Base-by-base conservation (phyloP, 2,329 filamentous ascomycete species). In the Penicillium sp. region DNA sequence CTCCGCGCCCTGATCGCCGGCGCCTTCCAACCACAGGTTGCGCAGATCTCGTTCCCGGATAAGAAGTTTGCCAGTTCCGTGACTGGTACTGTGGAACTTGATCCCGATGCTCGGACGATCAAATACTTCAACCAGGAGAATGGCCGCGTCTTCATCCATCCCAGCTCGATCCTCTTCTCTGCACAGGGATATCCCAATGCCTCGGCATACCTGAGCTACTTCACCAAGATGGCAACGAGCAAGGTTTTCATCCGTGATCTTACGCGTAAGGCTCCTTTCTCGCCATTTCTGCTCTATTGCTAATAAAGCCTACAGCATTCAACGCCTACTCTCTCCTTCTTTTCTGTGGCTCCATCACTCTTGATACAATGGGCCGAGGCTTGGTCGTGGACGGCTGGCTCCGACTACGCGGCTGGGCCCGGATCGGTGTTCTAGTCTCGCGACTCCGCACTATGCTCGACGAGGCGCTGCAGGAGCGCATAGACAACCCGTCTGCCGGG, bases 371-470 rank as follows among this genome's bases (percentile, higher is more conserved):
- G 35, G 91, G 91, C 5, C 77, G 90, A 18, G 93, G 93, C 0
- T 72, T 98, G 14, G 74, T 96, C 3, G 87, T 98, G 3, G 93
- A 97, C 69, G 89, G 88, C 42, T 97, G 91, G 93, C 74, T 97
- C 27, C 68, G 80, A 28, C 72, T 98, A 26, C 79, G 89, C 20
- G 93, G 93, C 0, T 98, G 93, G 93, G 91, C 93, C 1, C 80
- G 93, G 38, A 93, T 98, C 53, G 93, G 91, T 24, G 91, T 97
- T 10, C 69, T 98, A 56, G 85, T 95, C 2, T 87, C 85, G 37
- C 77, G 91, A 52, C 69, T 98, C 56, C 78, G 93, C 52, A 82
- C 83, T 47, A 87, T 97, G 83, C 77, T 98, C 44, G 93, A 98
- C 71, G 81, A 85, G 55, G 76, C 94, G 51, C 79, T 98, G 60